These are phyloP conservation scores for Diaporthe capsici DNA, from an alignment of 2,329 filamentous ascomycete genomes.

Conservation along the genomic window DNA sequence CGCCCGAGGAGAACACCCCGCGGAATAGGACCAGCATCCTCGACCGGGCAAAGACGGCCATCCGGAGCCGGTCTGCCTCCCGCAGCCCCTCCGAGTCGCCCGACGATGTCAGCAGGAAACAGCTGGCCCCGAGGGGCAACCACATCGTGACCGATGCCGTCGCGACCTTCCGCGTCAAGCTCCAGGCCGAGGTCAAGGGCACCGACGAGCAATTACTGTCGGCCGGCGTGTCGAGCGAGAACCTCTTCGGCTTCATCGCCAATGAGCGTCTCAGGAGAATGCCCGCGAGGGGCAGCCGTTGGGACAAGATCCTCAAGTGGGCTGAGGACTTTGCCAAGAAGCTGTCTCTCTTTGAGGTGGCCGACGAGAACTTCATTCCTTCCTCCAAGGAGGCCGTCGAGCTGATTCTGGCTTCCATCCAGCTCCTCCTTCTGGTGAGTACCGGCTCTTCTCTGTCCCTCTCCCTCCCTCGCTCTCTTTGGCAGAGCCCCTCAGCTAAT, in stretches of 20 bases:
- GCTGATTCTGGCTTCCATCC: conserved; percentile 40
- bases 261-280: conserved; percentile 42
- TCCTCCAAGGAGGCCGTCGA: conserved; percentile 42
- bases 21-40: conserved; percentile 36
- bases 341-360: conserved; percentile 41
- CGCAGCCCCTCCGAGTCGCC: conserved; percentile 38
- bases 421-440: conserved; percentile 41
- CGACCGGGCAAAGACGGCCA: conserved; percentile 40
- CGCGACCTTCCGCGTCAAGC: conserved; percentile 38
- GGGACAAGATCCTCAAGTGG: conserved; percentile 43
- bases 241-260: conserved; percentile 39
- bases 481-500: conserved; percentile 25
- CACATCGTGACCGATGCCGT: conserved; percentile 42
- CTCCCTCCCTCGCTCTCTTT: neutral
- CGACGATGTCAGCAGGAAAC: conserved; percentile 35
- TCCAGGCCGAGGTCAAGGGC: conserved; percentile 41
- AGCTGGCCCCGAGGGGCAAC: conserved; percentile 39
- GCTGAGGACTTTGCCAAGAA: conserved; percentile 43
- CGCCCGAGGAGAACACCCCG: conserved; percentile 37
- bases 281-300: conserved; percentile 42
- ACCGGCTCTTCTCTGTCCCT: neutral
- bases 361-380: conserved; percentile 41
- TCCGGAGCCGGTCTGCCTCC: conserved; percentile 36
- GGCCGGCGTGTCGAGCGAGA: conserved; percentile 42
- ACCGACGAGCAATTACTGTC: conserved; percentile 37